Conservation (phyloP, 768 basidiomycete species). For the Lactarius pseudohatsudake region DNA sequence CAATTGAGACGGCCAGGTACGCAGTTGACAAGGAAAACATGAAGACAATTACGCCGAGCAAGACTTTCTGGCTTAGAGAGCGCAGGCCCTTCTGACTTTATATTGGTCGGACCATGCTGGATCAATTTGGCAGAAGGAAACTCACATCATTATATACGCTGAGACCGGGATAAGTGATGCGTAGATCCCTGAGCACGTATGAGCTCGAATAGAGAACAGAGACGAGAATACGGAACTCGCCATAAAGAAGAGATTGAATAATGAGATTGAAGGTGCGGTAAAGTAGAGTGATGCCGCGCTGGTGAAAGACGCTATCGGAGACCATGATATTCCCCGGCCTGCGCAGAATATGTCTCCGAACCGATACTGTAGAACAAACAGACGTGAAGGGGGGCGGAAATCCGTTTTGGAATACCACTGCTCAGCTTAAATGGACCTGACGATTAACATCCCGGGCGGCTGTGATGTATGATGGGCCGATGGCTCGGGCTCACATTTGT, state of each 20-base stretch:
- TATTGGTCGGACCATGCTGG: not conserved
- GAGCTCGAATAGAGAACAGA: not conserved
- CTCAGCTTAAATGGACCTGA: not conserved
- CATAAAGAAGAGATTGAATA: not conserved
- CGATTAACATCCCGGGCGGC: too few relatives aligned
- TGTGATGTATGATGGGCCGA: too few relatives aligned
- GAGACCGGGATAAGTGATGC: not conserved
- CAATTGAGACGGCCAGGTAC: not conserved
- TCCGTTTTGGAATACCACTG: not conserved
- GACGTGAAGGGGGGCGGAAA: not conserved
- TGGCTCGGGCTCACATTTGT: not conserved
- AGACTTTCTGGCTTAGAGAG: not conserved
- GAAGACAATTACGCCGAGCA: not conserved
- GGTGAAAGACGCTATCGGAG: not conserved
- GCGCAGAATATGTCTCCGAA: not conserved
- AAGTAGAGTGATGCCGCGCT: not conserved
- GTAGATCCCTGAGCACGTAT: not conserved
- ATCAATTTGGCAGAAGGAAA: not conserved
- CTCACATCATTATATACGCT: not conserved
- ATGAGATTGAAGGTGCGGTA: not conserved
- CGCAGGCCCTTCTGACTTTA: not conserved
- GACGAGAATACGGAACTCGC: not conserved
- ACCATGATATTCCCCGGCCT: not conserved
- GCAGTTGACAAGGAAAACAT: conserved; percentile 5
- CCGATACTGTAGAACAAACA: not conserved